phyloP scores from a whole-genome alignment of 495 filamentous ascomycete species.

The Aspergillus saccharolyticus region DNA sequence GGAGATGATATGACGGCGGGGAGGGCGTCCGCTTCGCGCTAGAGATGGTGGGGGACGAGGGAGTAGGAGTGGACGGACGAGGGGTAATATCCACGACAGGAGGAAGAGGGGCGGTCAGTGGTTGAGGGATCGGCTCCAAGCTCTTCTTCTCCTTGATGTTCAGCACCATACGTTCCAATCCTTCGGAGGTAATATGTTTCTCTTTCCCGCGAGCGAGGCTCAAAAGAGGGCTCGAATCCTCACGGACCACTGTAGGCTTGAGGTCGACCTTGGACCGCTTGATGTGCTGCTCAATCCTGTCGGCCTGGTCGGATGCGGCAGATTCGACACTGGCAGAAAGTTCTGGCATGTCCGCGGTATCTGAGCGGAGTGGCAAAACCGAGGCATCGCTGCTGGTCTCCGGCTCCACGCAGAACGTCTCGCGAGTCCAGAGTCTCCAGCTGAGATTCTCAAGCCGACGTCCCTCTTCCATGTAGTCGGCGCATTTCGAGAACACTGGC shows the following conservation, averaged over 20 bases:
- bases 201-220: conserved; percentile 65
- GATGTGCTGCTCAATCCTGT: conserved; percentile 63
- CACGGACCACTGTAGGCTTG: conserved; percentile 42
- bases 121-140: conserved; percentile 50
- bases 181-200: conserved; percentile 83
- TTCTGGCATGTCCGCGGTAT: conserved; percentile 62
- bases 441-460: conserved; percentile 89
- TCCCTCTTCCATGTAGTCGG: conserved; percentile 90
- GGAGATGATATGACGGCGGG: conserved; percentile 11
- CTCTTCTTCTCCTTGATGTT: conserved; percentile 77
- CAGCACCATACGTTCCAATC: conserved; percentile 84
- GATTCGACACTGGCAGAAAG: conserved; percentile 93
- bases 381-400: conserved; percentile 46
- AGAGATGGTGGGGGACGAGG: conserved; percentile 36
- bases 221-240: conserved; percentile 37
- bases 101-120: conserved; percentile 39
- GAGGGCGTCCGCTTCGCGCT: conserved; percentile 20
- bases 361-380: conserved; percentile 40
- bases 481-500: conserved; percentile 89
- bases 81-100: conserved; percentile 52
- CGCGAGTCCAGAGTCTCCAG: conserved; percentile 93
- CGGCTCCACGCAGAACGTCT: conserved; percentile 92
- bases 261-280: conserved; percentile 45
- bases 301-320: conserved; percentile 63
- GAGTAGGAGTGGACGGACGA: conserved; percentile 40